Evolutionary conservation across 164 flowering plant species (phyloP).

Genomic region (Stephania yunnanensis): DNA sequence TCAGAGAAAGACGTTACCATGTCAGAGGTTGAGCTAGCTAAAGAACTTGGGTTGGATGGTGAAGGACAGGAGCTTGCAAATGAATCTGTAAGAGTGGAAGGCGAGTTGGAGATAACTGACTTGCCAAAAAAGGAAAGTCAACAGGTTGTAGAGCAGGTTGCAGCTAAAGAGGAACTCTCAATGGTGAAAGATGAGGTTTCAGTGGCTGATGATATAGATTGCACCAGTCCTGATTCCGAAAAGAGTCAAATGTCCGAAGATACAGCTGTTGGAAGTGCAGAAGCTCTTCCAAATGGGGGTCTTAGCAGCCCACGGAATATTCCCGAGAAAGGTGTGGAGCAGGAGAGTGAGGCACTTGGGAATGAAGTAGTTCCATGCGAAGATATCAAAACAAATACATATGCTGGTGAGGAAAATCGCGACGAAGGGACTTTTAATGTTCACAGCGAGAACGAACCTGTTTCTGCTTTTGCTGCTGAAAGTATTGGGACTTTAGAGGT

Average conservation of each 20-base stretch:
- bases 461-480: neutral
- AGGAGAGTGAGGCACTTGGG: neutral
- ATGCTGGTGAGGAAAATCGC: neutral
- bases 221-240: neutral
- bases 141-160: neutral
- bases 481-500: neutral
- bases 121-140: neutral
- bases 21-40: neutral
- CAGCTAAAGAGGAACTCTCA: neutral
- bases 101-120: neutral
- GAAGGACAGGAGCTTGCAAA: neutral
- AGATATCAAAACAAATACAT: constrained; percentile 1
- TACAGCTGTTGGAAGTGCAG: neutral
- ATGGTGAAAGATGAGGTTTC: neutral
- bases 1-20: neutral
- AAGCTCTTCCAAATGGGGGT: neutral
- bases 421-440: neutral
- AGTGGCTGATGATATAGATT: neutral
- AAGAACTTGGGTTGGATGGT: neutral
- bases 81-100: neutral
- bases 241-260: neutral
- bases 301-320: neutral
- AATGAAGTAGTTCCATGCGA: neutral
- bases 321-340: neutral
- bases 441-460: neutral